Evolutionary conservation across 768 basidiomycete genomes (phyloP), one percentile per base, ranked within the genome.

Genomic region (Agaricus subrufescens): DNA sequence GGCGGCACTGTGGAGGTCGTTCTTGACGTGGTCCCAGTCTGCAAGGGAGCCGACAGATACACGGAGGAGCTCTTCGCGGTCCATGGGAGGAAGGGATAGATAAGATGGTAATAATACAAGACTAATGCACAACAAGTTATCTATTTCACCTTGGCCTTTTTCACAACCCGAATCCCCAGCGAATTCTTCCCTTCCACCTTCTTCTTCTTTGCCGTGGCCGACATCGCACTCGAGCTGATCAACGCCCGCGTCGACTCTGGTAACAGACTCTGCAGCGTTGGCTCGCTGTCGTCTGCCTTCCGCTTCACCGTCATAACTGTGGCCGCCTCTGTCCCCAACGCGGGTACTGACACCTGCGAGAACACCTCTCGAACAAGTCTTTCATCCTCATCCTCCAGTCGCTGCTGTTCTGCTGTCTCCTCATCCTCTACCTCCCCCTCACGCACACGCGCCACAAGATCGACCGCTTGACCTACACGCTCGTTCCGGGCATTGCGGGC

Each of bases 301-400:
- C 92, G 84, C 72, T 94, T 94, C 38, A 94, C 79, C n/a, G 89
- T 91, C 48, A 93, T 70, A 3, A 76, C 62, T 25, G 67, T 67
- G 3, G 61, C 59, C 62, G 23, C 60, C 43, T 61, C 58, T n/a
- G 63, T 54, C 4, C 62, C 61, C 5, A 64, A 45, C 23, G 62
- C 57, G 44, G 65, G 48, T 50, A 77, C 69, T 42, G 77, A 61
- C 37, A 92, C 78, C 67, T 89, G 91, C 45, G 90, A 81, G 67
- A 99, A 99, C 23, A 92, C 87, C 62, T 89, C 81, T 60, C 85
- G 78, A n/a, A 98, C 90, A 25, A 93, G 73, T 66, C 79, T 84
- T 71, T 99, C 96, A 64, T 98, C 96, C 69, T 96, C 94, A 58
- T 94, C 93, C 61, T 95, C 90, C 56, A 90, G 79, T 43, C 76